Percentiles rank a stretch among this genome's conserved stretches.
phyloP scores from a whole-genome alignment of 2,329 filamentous ascomycete species.

The Sporothrix phasma region DNA sequence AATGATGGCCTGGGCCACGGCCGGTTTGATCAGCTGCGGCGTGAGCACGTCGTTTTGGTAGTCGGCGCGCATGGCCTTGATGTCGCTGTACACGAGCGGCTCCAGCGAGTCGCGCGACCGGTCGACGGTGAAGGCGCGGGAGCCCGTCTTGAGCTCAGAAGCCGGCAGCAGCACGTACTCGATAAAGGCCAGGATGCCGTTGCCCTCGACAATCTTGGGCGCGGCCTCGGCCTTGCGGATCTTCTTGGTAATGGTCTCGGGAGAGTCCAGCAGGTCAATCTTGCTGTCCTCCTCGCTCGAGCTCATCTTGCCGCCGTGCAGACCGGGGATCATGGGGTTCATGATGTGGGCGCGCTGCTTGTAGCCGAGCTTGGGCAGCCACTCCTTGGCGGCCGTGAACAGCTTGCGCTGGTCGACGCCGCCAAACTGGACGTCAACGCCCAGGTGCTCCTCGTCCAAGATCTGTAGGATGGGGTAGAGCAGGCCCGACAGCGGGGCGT shows the following conservation, averaged over 20 bases:
- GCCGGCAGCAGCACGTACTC: conserved; percentile 80
- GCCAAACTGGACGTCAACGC: conserved; percentile 81
- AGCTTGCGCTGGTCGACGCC: conserved; percentile 79
- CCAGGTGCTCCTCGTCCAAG: conserved; percentile 81
- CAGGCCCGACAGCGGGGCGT: conserved; percentile 62
- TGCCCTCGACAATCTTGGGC: conserved; percentile 68
- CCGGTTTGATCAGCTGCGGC: conserved; percentile 81
- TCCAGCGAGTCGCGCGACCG: conserved; percentile 55
- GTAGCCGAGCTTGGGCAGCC: conserved; percentile 78
- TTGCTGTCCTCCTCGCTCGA: conserved; percentile 70
- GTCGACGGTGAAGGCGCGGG: conserved; percentile 57
- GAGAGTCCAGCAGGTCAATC: conserved; percentile 79
- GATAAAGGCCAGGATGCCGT: conserved; percentile 77
- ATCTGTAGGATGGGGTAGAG: conserved; percentile 84
- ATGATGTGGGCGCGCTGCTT: conserved; percentile 52
- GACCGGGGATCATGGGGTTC: conserved; percentile 74
- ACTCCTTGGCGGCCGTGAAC: conserved; percentile 76
- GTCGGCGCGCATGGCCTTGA: conserved; percentile 66
- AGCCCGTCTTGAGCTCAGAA: conserved; percentile 47
- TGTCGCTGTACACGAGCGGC: conserved; percentile 68
- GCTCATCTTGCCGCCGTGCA: conserved; percentile 80
- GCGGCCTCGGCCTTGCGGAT: conserved; percentile 73
- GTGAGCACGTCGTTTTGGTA: conserved; percentile 72
- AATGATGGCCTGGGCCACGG: conserved; percentile 63
- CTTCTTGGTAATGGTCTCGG: conserved; percentile 70